phyloP scores from a whole-genome alignment of 805 yeast species.

The Zygotorulaspora sp. region DNA sequence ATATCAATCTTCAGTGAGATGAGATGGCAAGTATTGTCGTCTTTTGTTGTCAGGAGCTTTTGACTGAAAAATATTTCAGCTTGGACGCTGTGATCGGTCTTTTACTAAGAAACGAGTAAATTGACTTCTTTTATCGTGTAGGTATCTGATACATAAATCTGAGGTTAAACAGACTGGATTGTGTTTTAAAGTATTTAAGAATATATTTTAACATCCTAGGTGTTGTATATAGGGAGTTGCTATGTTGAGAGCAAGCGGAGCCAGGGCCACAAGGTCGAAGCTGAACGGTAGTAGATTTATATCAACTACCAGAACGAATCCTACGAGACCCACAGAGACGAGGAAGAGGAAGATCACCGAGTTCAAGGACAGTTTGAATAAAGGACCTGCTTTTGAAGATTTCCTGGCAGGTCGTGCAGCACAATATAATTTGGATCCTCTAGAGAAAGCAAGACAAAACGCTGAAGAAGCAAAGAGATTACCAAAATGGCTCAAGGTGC shows the following conservation, averaged over 20 bases:
- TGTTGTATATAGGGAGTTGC: too few species aligned
- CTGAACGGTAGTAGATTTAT: conserved; percentile 10
- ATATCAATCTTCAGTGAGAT: too few species aligned
- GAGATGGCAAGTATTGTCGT: too few species aligned
- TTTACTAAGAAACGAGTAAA: background rate
- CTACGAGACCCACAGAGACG: conserved; percentile 14
- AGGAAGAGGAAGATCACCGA: conserved; percentile 49
- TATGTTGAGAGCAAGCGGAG: conserved; percentile 1
- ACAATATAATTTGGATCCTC: conserved; percentile 60
- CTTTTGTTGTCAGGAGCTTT: too few species aligned
- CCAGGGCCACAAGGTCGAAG: background rate
- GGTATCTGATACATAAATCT: too few species aligned
- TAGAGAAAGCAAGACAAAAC: conserved; percentile 58
- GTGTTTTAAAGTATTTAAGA: too few species aligned
- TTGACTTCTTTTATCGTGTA: conserved; percentile 2
- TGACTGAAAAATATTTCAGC: too few species aligned
- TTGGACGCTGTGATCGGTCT: background rate
- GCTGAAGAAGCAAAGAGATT: conserved; percentile 64
- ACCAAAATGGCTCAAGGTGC: conserved; percentile 92
- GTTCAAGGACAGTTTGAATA: conserved; percentile 64
- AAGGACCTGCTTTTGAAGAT: conserved; percentile 93
- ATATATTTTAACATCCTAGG: too few species aligned
- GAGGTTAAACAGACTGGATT: too few species aligned
- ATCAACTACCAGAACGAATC: conserved; percentile 16
- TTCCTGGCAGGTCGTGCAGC: conserved; percentile 80